These are phyloP conservation scores for Ophiobolus disseminans DNA, from an alignment of 2,329 filamentous ascomycete species.

Conservation along the genomic window DNA sequence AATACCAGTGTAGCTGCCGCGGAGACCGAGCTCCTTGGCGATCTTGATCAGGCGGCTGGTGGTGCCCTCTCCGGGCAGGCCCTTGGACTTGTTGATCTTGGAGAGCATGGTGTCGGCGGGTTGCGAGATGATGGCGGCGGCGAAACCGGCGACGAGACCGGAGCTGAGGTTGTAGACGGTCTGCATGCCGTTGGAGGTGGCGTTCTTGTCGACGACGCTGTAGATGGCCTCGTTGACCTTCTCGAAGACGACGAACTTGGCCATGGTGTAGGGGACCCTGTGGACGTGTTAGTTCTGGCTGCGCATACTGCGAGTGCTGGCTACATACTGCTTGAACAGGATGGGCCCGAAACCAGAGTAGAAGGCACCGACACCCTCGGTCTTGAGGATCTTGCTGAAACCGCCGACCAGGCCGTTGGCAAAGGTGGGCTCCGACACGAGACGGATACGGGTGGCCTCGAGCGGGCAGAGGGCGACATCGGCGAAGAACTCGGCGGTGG, in stretches of 20 bases:
- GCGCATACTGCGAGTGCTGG: no score
- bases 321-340: slow-evolving; percentile 53
- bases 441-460: slow-evolving; percentile 91
- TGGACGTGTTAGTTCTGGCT: slow-evolving; percentile 23
- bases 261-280: slow-evolving; percentile 90
- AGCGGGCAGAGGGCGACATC: slow-evolving; percentile 89
- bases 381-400: slow-evolving; percentile 82
- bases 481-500: slow-evolving; percentile 69
- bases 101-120: slow-evolving; percentile 92
- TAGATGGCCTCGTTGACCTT: slow-evolving; percentile 81
- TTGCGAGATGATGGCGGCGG: slow-evolving; percentile 85
- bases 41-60: slow-evolving; percentile 85
- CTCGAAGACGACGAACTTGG: slow-evolving; percentile 94
- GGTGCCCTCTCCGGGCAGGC: slow-evolving; percentile 83
- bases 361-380: slow-evolving; percentile 84
- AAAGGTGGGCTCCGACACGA: slow-evolving; percentile 87
- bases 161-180: slow-evolving; percentile 84
- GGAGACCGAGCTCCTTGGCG: slow-evolving; percentile 80
- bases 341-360: slow-evolving; percentile 82
- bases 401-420: slow-evolving; percentile 80
- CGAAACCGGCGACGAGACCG: slow-evolving; percentile 85
- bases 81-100: slow-evolving; percentile 97
- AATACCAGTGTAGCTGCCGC: slow-evolving; percentile 80
- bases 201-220: slow-evolving; percentile 72
- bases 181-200: slow-evolving; percentile 71